Evolutionary conservation across 1,284 basidiomycete species (phyloP), one percentile per base, ranked within the genome.

Genomic region (Schizophyllum amplum): DNA sequence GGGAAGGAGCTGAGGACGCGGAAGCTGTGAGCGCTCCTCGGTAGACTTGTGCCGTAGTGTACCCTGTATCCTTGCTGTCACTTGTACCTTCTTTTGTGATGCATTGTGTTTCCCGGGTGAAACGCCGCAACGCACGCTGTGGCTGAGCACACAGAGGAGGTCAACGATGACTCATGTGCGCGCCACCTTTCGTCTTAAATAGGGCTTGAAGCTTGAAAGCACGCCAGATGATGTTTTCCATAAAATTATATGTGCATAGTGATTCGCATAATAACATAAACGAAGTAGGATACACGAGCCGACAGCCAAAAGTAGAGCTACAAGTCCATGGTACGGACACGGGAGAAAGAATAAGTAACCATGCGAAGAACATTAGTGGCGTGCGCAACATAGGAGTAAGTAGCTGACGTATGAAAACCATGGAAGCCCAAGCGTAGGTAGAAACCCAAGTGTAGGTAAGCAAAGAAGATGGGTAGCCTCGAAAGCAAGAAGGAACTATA

Each of bases 1-100:
- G 77, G 78, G 60, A 77, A 74, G 62, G 78, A 81, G 56, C 68
- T 69, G 55, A 68, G 69, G 58, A 55, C 76, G 58, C 74, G 73
- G 66, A 77, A 75, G 62, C 58, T 77, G 59, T 74, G 70, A 67
- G 33, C 7, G n/a, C n/a, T n/a, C n/a, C n/a, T n/a, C 54, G 27
- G 52, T 47, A 53, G n/a, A 27, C 54, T 23, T 24, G 13, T 22
- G 53, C n/a, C n/a, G n/a, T n/a, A n/a, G n/a, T n/a, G n/a, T n/a
- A n/a, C n/a, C n/a, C n/a, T n/a, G n/a, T n/a, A n/a, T n/a, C n/a
- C n/a, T n/a, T n/a, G n/a, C n/a, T n/a, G n/a, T n/a, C n/a, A n/a
- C n/a, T n/a, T n/a, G n/a, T n/a, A n/a, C n/a, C n/a, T n/a, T n/a
- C n/a, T n/a, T n/a, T n/a, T n/a, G n/a, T n/a, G n/a, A n/a, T n/a